Percentiles rank a stretch among this genome's conserved stretches.
These are phyloP conservation scores for Paramecium sonneborni DNA, from an alignment of 73 alveolate species.

Conservation along the genomic window DNA sequence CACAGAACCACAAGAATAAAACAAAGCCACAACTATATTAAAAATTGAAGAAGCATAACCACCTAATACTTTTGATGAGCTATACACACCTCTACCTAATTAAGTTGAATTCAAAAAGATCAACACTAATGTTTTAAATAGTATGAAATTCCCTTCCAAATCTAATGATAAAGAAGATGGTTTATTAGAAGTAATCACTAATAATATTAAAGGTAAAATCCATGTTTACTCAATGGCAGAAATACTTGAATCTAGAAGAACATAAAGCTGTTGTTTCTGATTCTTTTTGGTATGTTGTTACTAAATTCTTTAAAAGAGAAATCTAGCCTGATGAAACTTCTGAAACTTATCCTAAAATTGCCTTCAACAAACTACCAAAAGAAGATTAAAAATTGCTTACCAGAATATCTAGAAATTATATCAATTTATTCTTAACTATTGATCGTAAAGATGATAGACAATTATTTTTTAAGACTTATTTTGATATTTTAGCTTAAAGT, in stretches of 20 bases:
- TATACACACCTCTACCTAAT: slow-evolving; percentile 65
- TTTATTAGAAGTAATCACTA: neutral
- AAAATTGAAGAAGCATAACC: slow-evolving; percentile 66
- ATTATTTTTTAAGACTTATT: slow-evolving; percentile 69
- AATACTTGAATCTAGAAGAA: slow-evolving; percentile 59
- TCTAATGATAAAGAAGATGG: slow-evolving; percentile 43
- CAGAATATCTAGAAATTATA: slow-evolving; percentile 68
- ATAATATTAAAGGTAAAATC: slow-evolving; percentile 18
- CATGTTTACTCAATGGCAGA: slow-evolving; percentile 37
- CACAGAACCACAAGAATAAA: slow-evolving; percentile 40
- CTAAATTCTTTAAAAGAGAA: slow-evolving; percentile 53
- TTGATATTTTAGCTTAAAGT: slow-evolving; percentile 74
- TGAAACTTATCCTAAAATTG: slow-evolving; percentile 37
- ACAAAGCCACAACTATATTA: slow-evolving; percentile 10
- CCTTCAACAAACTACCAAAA: neutral
- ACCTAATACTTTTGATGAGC: slow-evolving; percentile 59
- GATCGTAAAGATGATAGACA: slow-evolving; percentile 65
- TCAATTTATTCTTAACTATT: slow-evolving; percentile 65
- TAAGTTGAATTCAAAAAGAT: slow-evolving; percentile 57
- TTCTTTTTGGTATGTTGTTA: slow-evolving; percentile 64
- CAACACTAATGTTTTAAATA: slow-evolving; percentile 52
- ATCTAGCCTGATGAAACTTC: slow-evolving; percentile 56
- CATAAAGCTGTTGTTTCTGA: slow-evolving; percentile 60
- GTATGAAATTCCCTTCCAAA: slow-evolving; percentile 16
- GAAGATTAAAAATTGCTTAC: slow-evolving; percentile 57